A percentile compares a stretch with the other conserved stretches of the same genome.
phyloP scores from a whole-genome alignment of 148 eudicot genomes.

The Silene latifolia region DNA sequence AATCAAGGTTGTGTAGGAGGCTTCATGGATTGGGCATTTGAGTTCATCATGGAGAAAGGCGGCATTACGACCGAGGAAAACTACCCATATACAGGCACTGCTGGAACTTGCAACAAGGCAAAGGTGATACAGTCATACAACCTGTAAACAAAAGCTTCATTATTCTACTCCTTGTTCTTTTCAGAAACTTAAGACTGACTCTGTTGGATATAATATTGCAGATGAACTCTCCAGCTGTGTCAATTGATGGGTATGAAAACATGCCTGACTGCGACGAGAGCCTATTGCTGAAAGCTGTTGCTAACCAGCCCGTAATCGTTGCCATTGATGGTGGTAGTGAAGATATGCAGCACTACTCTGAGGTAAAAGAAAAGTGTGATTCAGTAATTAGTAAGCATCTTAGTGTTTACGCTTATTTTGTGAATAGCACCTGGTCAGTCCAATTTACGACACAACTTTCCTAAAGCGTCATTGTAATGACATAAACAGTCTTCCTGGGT shows the following conservation, averaged over 20 bases:
- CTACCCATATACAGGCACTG: conserved; percentile 62
- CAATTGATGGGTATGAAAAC: conserved; percentile 72
- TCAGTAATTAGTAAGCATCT: background rate
- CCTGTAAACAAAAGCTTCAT: background rate
- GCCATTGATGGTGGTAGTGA: conserved; percentile 63
- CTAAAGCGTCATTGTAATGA: too few species aligned
- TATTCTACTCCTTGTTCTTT: background rate
- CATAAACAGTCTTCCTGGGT: too few species aligned
- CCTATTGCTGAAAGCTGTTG: conserved; percentile 65
- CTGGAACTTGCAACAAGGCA: conserved; percentile 48
- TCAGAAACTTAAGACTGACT: background rate
- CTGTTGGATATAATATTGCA: conserved; percentile 13
- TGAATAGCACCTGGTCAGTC: too few species aligned
- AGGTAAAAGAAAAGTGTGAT: conserved; percentile 33
- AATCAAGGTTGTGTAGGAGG: conserved; percentile 84
- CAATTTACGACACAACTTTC: too few species aligned
- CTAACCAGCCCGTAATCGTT: conserved; percentile 72
- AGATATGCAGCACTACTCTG: conserved; percentile 67
- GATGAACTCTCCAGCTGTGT: conserved; percentile 45
- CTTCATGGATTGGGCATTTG: conserved; percentile 69
- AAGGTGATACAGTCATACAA: conserved; percentile 45
- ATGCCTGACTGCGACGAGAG: conserved; percentile 62
- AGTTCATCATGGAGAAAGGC: conserved; percentile 58
- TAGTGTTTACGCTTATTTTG: too few species aligned
- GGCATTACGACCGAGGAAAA: conserved; percentile 58